Percentiles rank a stretch among this genome's conserved stretches.
Conservation (phyloP, 257 asterid species). For the Voacanga thouarsii region DNA sequence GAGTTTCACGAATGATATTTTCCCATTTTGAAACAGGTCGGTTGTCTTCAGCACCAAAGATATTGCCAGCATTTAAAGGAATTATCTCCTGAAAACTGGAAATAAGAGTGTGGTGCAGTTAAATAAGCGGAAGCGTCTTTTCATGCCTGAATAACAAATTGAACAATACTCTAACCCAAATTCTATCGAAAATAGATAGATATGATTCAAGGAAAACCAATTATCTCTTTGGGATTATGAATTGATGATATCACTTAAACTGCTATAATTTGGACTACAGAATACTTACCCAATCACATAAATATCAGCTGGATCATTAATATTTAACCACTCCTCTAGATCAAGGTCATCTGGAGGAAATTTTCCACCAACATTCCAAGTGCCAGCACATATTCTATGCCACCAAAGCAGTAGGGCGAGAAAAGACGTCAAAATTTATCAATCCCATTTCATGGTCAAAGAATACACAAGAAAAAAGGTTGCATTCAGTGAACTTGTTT, state of each 20-base stretch:
- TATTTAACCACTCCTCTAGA: constrained; percentile 71
- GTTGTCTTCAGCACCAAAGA: constrained; percentile 89
- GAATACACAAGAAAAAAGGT: not conserved
- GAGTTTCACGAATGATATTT: constrained; percentile 74
- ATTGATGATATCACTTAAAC: not conserved
- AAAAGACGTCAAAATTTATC: constrained; percentile 1
- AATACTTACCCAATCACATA: constrained; percentile 82
- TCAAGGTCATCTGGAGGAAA: constrained; percentile 73
- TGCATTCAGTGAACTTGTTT: not conserved
- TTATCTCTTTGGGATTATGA: not conserved
- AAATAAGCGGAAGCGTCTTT: not conserved
- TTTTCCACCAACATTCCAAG: constrained; percentile 85
- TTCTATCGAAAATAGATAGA: not conserved
- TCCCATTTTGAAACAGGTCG: constrained; percentile 92
- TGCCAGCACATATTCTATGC: constrained; percentile 46
- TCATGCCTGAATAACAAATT: not conserved
- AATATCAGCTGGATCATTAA: constrained; percentile 77
- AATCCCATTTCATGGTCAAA: not conserved
- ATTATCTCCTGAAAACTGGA: constrained; percentile 92
- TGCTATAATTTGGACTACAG: not conserved
- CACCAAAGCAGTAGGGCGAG: not conserved
- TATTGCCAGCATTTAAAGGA: constrained; percentile 90
- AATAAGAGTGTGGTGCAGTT: constrained; percentile 9
- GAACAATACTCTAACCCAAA: not conserved
- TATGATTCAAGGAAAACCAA: not conserved